phyloP scores from a whole-genome alignment of 352 stramenopile genomes.

The Phytophthora uliginosa region DNA sequence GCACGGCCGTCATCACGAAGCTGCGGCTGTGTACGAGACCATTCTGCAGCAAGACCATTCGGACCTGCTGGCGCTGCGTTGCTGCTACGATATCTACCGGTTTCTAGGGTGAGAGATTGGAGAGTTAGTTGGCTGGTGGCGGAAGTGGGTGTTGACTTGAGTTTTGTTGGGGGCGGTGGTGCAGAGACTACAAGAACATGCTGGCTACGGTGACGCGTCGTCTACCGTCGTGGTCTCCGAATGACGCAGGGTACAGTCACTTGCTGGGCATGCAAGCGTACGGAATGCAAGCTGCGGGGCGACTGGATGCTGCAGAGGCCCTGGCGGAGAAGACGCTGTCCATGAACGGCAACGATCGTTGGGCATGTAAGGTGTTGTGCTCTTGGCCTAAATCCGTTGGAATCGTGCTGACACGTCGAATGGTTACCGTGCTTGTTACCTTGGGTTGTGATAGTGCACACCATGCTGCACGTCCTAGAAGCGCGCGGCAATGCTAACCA shows the following conservation, averaged over 20 bases:
- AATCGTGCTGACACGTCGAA: slow-evolving; percentile 4
- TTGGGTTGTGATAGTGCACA: slow-evolving; percentile 65
- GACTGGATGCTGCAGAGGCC: slow-evolving; percentile 71
- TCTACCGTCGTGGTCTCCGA: slow-evolving; percentile 82
- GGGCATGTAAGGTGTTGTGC: slow-evolving; percentile 70
- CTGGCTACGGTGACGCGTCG: slow-evolving; percentile 78
- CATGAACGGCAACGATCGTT: slow-evolving; percentile 88
- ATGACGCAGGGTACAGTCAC: slow-evolving; percentile 80
- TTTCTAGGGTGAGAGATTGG: slow-evolving; percentile 70
- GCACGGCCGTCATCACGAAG: slow-evolving; percentile 72
- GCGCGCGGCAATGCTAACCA: slow-evolving; percentile 86
- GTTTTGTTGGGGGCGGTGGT: slow-evolving; percentile 3
- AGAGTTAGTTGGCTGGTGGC: background rate
- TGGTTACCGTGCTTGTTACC: background rate
- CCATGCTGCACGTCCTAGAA: slow-evolving; percentile 82
- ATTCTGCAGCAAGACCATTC: slow-evolving; percentile 75
- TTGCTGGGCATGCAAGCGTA: slow-evolving; percentile 88
- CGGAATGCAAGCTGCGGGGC: slow-evolving; percentile 72
- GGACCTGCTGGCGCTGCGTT: slow-evolving; percentile 83
- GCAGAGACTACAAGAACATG: slow-evolving; percentile 83
- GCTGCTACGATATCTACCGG: slow-evolving; percentile 81
- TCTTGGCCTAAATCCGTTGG: background rate
- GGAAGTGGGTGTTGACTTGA: slow-evolving; percentile 11
- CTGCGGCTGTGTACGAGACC: slow-evolving; percentile 81
- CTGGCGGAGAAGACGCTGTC: slow-evolving; percentile 85